Evolutionary conservation across 163 green algal species (phyloP), one percentile per base, ranked within the genome.

Genomic region (Scenedesmus sp.): DNA sequence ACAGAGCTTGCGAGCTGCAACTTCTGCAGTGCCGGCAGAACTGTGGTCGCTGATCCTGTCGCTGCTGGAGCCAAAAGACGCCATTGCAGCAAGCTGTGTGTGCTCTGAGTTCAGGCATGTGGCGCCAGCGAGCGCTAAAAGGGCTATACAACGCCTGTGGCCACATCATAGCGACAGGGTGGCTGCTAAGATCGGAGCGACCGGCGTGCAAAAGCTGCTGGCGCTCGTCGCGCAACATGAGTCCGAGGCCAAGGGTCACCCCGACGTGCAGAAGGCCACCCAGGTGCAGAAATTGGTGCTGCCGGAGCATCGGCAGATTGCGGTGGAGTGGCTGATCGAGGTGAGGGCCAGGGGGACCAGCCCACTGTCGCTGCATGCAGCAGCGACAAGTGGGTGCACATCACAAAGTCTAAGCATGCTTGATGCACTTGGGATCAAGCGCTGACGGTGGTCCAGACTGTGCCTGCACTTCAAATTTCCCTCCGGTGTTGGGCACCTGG

Each of bases 291-390:
- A 87, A 22, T 13, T 91, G 73, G 73, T 91, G 16, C 78, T 87
- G 15, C 87, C 78, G 65, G 79, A 91, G 79, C 87, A 91, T 56
- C 18, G 87, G 76, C 78, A 87, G 56, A 91, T 92, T 24, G 88
- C 88, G 30, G 80, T 88, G 59, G 88, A 92, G 80, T 92, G 88
- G 88, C 61, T 92, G 43, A 88, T 92, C 53, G 88, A 92, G 88
- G 88, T 92, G 56, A 87, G 78, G 30, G 33, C 15, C 44, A 37
- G 30, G 65, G 30, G 30, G 65, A 15, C 65, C 18, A 76, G 65
- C 65, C 65, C 30, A 76, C 65, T n/a, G 44, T 37, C 81, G 6
- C 1, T 12, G 40, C 44, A 40, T 30, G 26, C 26, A 43, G 46
- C 46, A 61, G 46, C 46, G 12, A 44, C 81, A 10, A 43, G 46